These are phyloP conservation scores for Phaeolepiota aurea DNA, from an alignment of 768 basidiomycete species.

Conservation along the genomic window DNA sequence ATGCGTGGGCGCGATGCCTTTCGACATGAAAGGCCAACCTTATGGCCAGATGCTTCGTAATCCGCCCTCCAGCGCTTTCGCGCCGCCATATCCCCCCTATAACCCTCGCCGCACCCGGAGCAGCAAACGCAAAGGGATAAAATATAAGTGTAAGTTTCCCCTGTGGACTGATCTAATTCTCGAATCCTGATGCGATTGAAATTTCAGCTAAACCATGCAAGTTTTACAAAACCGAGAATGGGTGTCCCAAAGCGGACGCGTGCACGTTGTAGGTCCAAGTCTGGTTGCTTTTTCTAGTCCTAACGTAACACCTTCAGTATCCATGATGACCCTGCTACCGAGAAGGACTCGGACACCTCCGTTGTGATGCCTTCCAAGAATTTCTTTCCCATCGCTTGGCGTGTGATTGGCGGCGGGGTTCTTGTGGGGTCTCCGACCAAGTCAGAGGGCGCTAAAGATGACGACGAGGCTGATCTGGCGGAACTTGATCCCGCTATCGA, in stretches of 20 bases:
- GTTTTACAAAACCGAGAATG: constrained; percentile 35
- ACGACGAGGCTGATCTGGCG: background rate
- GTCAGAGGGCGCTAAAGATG: background rate
- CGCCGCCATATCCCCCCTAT: background rate
- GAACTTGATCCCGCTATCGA: background rate
- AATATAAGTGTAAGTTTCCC: background rate
- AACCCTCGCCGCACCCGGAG: constrained; percentile 7
- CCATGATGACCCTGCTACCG: constrained; percentile 25
- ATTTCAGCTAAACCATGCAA: constrained; percentile 58
- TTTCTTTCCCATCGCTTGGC: constrained; percentile 64
- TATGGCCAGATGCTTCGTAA: background rate
- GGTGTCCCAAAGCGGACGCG: constrained; percentile 42
- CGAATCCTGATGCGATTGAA: no score
- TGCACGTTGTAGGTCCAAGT: constrained; percentile 49
- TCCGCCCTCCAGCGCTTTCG: background rate
- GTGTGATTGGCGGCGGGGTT: constrained; percentile 76
- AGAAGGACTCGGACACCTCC: background rate
- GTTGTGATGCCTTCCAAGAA: constrained; percentile 18
- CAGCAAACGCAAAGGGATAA: constrained; percentile 12
- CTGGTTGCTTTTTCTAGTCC: background rate
- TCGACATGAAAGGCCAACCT: constrained; percentile 3
- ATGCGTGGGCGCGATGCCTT: constrained; percentile 20
- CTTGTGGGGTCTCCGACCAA: constrained; percentile 35
- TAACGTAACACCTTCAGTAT: constrained; percentile 24
- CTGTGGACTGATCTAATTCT: no score